These are phyloP conservation scores for Ammopiptanthus mongolicus DNA, from an alignment of 306 rosid species.

Conservation along the genomic window DNA sequence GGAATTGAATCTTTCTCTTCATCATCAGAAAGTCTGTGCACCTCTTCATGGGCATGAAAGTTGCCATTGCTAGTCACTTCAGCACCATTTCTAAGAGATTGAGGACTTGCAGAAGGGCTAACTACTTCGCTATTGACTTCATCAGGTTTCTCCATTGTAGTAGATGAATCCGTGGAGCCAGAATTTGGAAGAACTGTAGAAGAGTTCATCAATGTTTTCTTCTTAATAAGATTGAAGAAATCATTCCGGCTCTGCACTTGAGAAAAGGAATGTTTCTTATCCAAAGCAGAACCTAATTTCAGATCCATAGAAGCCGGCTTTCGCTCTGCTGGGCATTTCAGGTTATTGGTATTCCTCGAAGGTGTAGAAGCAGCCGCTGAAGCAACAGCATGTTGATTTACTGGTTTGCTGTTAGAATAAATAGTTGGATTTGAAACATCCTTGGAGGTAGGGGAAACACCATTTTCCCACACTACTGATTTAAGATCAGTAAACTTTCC, in stretches of 20 bases:
- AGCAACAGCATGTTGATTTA: constrained; percentile 54
- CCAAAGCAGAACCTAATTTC: constrained; percentile 69
- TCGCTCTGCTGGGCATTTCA: constrained; percentile 49
- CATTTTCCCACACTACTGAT: constrained; percentile 78
- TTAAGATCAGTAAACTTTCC: constrained; percentile 92
- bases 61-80: constrained; percentile 55
- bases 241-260: constrained; percentile 93
- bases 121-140: constrained; percentile 45
- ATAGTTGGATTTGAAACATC: constrained; percentile 68
- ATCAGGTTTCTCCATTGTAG: constrained; percentile 52
- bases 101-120: constrained; percentile 46
- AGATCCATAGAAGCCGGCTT: constrained; percentile 59
- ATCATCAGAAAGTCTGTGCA: constrained; percentile 32
- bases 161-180: constrained; percentile 42
- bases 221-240: constrained; percentile 83
- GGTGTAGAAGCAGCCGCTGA: constrained; percentile 56
- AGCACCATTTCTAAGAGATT: constrained; percentile 45
- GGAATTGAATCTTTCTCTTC: constrained; percentile 38
- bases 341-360: constrained; percentile 59
- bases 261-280: constrained; percentile 73
- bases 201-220: constrained; percentile 53
- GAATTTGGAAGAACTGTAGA: constrained; percentile 53
- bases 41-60: constrained; percentile 43
- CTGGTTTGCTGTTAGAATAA: constrained; percentile 43
- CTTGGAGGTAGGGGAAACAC: constrained; percentile 58